Evolutionary conservation across 768 basidiomycete species (phyloP).

Genomic region (Naematelia encephala): DNA sequence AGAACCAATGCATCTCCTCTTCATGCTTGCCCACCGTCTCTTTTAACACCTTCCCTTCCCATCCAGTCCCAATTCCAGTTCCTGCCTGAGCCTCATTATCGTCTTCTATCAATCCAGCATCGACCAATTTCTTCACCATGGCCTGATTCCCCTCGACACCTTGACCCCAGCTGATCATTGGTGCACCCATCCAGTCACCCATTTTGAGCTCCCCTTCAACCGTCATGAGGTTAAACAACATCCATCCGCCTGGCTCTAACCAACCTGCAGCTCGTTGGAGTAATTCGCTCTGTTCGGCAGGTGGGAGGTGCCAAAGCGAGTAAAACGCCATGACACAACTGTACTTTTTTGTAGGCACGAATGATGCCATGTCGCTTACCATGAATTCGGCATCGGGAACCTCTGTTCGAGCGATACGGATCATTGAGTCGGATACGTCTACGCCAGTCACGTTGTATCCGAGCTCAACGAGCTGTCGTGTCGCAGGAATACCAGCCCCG

Average conservation of each 20-base stretch:
- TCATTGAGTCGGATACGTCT: neutral
- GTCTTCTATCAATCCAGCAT: neutral
- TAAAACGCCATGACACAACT: constrained; percentile 1
- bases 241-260: constrained; percentile 1
- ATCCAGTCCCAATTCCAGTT: neutral
- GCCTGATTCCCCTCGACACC: neutral
- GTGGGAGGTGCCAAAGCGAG: constrained; percentile 2
- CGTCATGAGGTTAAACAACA: constrained; percentile 5
- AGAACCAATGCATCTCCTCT: constrained; percentile 3
- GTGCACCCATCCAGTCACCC: constrained; percentile 1
- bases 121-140: neutral
- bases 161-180: constrained; percentile 1
- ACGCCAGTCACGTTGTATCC: constrained; percentile 4
- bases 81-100: neutral
- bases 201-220: neutral
- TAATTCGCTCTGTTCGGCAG: neutral
- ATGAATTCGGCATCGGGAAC: neutral
- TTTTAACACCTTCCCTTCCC: neutral
- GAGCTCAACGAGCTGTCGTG: neutral
- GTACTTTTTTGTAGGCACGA: neutral
- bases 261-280: neutral
- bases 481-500: neutral
- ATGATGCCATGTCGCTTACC: neutral
- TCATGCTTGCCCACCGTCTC: neutral
- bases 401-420: constrained; percentile 1